Evolutionary conservation across 2,329 filamentous ascomycete species (phyloP).

Genomic region (Emergomyces pasteurianus): DNA sequence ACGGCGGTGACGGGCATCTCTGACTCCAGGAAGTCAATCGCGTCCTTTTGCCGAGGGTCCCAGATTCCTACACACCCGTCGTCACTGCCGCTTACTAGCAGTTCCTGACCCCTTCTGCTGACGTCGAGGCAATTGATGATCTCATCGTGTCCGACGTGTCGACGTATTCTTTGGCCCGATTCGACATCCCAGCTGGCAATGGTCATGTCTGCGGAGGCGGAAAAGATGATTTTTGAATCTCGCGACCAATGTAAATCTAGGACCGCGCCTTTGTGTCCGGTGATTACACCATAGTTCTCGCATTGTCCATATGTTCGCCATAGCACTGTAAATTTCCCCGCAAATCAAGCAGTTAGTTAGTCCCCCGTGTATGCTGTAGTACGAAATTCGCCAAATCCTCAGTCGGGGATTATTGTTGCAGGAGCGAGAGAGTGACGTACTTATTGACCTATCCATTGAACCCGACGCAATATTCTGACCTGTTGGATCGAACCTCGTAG

Average conservation of each 20-base stretch:
- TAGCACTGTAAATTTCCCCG: conserved; percentile 48
- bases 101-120: conserved; percentile 77
- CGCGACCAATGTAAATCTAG: conserved; percentile 94
- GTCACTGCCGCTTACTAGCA: conserved; percentile 83
- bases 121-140: conserved; percentile 89
- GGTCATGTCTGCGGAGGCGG: conserved; percentile 85
- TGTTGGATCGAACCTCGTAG: conserved; percentile 77
- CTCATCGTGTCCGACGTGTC: conserved; percentile 87
- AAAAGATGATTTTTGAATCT: conserved; percentile 81
- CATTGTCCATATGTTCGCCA: conserved; percentile 90
- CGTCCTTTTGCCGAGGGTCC: conserved; percentile 86
- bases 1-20: conserved; percentile 88
- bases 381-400: neutral
- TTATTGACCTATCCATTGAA: conserved; percentile 85
- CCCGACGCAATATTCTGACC: conserved; percentile 86
- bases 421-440: conserved; percentile 38
- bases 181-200: conserved; percentile 92
- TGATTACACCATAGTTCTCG: conserved; percentile 84
- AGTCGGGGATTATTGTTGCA: neutral
- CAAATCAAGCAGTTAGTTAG: neutral
- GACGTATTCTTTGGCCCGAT: conserved; percentile 79
- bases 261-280: conserved; percentile 80
- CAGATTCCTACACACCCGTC: conserved; percentile 91
- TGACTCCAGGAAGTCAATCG: conserved; percentile 76
- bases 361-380: neutral